Conservation (phyloP, 2,329 filamentous ascomycete genomes). For the Nemania sp. region DNA sequence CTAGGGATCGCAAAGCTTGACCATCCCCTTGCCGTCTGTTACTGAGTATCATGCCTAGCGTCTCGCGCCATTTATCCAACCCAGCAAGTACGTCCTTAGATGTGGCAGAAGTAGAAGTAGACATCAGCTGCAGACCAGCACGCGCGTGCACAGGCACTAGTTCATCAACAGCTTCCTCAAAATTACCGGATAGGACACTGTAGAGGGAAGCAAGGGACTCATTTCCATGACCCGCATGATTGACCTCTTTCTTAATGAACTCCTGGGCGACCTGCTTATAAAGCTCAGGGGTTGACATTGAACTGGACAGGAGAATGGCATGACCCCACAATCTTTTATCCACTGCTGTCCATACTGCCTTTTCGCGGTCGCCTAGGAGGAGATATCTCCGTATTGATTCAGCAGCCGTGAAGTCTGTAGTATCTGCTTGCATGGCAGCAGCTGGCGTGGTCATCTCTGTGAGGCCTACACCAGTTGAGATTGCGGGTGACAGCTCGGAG, state of each 20-base stretch:
- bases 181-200: slow-evolving; percentile 92
- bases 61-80: slow-evolving; percentile 94
- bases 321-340: slow-evolving; percentile 97
- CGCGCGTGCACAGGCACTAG: slow-evolving; percentile 93
- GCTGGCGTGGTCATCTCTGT: slow-evolving; percentile 54
- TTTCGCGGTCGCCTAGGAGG: slow-evolving; percentile 84
- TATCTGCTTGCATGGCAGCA: slow-evolving; percentile 67
- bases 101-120: slow-evolving; percentile 72
- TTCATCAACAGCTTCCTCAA: slow-evolving; percentile 94
- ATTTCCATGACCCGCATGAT: slow-evolving; percentile 80
- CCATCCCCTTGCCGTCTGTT: slow-evolving; percentile 87
- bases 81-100: slow-evolving; percentile 83
- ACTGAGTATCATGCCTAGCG: slow-evolving; percentile 83
- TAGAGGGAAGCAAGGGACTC: slow-evolving; percentile 93
- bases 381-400: slow-evolving; percentile 80
- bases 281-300: slow-evolving; percentile 77
- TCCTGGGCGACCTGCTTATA: slow-evolving; percentile 96
- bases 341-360: slow-evolving; percentile 92
- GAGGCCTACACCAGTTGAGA: slow-evolving; percentile 54
- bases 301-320: slow-evolving; percentile 87
- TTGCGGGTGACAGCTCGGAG: slow-evolving; percentile 42
- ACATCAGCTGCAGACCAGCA: slow-evolving; percentile 91
- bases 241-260: slow-evolving; percentile 95
- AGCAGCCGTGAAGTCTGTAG: slow-evolving; percentile 75
- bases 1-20: slow-evolving; percentile 81